A percentile compares a stretch with the other conserved stretches of the same genome.
Conservation (phyloP, 2,329 filamentous ascomycete species). For the Fusarium veterinarium region DNA sequence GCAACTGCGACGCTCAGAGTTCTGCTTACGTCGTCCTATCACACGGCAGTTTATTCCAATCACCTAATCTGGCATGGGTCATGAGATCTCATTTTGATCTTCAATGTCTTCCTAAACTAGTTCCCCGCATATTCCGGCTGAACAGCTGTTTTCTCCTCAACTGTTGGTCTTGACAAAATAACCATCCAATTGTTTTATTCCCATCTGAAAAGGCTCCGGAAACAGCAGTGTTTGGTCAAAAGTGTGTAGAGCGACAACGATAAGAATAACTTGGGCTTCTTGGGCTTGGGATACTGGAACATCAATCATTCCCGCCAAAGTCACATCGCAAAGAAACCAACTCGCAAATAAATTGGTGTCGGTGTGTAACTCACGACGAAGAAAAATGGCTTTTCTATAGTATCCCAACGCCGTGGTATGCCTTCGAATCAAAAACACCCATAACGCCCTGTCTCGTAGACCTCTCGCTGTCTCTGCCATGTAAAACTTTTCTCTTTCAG, state of each 20-base stretch:
- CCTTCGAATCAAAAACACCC: conserved; percentile 42
- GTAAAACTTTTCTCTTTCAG: conserved; percentile 17
- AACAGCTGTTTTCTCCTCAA: neutral
- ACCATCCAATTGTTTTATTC: conserved; percentile 10
- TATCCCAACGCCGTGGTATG: conserved; percentile 43
- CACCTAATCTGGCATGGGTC: conserved; percentile 13
- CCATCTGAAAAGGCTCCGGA: conserved; percentile 3
- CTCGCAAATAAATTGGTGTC: conserved; percentile 3
- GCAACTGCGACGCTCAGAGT: neutral
- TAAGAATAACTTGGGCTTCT: conserved; percentile 3
- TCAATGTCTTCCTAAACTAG: conserved; percentile 1
- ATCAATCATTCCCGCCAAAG: conserved; percentile 26
- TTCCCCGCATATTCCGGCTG: conserved; percentile 8
- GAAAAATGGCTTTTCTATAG: conserved; percentile 36
- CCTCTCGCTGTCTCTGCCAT: conserved; percentile 23
- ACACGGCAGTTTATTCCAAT: conserved; percentile 24
- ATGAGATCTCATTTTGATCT: conserved; percentile 5
- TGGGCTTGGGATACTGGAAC: conserved; percentile 15
- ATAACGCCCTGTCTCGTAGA: conserved; percentile 38
- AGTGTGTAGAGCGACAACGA: neutral
- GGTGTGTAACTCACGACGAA: conserved; percentile 32
- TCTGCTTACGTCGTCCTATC: conserved; percentile 29
- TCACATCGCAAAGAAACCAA: conserved; percentile 23
- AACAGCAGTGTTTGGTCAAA: neutral
- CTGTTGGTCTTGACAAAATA: neutral